Evolutionary conservation across 2,329 filamentous ascomycete genomes (phyloP).

Genomic region (Drechslera avenae): DNA sequence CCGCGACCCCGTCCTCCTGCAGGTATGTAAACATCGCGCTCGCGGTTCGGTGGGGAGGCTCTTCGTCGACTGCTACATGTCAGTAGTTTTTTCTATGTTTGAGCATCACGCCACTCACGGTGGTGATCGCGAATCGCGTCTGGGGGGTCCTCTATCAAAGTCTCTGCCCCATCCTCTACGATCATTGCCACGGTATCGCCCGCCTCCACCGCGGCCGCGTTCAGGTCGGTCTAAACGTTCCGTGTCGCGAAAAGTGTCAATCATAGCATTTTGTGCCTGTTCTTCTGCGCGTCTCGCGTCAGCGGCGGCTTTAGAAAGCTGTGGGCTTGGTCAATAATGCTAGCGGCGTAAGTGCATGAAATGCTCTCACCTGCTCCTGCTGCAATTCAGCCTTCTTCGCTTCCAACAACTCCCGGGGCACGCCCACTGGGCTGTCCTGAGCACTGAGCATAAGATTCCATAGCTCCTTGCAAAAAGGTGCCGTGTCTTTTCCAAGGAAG

Average conservation of each 20-base stretch:
- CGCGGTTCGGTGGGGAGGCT: constrained; percentile 55
- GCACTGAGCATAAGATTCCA: constrained; percentile 93
- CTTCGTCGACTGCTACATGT: constrained; percentile 51
- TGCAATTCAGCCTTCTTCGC: constrained; percentile 95
- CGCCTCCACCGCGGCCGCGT: constrained; percentile 51
- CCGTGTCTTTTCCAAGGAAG: constrained; percentile 91
- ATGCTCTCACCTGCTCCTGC: constrained; percentile 78
- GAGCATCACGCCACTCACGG: constrained; percentile 27
- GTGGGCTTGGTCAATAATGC: constrained; percentile 52
- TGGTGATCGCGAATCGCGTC: constrained; percentile 59
- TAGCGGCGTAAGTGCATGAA: background rate
- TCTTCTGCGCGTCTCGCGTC: constrained; percentile 73
- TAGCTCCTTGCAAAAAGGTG: constrained; percentile 87
- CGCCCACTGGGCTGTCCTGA: constrained; percentile 84
- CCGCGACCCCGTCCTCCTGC: constrained; percentile 46
- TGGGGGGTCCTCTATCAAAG: constrained; percentile 54
- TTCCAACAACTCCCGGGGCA: constrained; percentile 91
- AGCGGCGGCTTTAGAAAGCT: constrained; percentile 81
- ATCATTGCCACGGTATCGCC: constrained; percentile 54
- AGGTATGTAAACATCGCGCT: constrained; percentile 64
- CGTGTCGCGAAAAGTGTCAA: constrained; percentile 69
- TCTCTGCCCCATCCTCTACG: constrained; percentile 50
- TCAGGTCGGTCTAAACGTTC: constrained; percentile 58
- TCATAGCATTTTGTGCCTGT: constrained; percentile 64
- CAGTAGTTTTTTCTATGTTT: constrained; percentile 8